These are phyloP conservation scores for Delonix regia DNA, from an alignment of 306 rosid species.

Conservation along the genomic window DNA sequence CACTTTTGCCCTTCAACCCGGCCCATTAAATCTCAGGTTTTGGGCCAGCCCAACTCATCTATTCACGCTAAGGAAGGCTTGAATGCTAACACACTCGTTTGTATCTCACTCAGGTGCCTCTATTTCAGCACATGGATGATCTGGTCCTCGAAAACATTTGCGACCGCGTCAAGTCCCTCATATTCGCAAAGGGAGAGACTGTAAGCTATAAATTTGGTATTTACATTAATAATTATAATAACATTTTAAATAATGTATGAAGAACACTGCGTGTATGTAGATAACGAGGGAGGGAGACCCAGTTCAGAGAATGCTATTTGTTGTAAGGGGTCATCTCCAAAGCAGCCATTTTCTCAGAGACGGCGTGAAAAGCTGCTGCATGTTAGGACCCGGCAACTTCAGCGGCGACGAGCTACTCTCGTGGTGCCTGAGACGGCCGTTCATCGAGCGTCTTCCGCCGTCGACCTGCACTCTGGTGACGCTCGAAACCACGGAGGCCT, in stretches of 20 bases:
- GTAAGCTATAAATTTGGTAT: constrained; percentile 46
- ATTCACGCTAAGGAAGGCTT: too few species aligned
- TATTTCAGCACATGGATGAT: constrained; percentile 95
- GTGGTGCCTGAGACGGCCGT: constrained; percentile 86
- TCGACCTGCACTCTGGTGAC: constrained; percentile 72
- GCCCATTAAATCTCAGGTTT: too few species aligned
- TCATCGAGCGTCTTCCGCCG: constrained; percentile 75
- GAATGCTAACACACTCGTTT: constrained; percentile 5
- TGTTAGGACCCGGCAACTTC: constrained; percentile 92
- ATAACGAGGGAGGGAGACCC: constrained; percentile 89
- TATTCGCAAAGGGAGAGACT: constrained; percentile 89
- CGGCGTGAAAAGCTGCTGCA: constrained; percentile 82
- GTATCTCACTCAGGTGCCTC: constrained; percentile 79
- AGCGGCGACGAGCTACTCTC: constrained; percentile 90
- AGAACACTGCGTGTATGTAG: too few species aligned
- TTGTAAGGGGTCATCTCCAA: constrained; percentile 91
- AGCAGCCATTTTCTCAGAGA: constrained; percentile 84
- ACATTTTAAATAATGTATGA: too few species aligned
- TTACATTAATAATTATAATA: neutral
- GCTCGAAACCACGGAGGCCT: constrained; percentile 82
- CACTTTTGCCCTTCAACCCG: too few species aligned
- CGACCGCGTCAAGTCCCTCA: constrained; percentile 92
- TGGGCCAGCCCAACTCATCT: too few species aligned
- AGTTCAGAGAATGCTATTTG: constrained; percentile 90
- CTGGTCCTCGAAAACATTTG: constrained; percentile 88